Percentiles rank a stretch among this genome's conserved stretches.
phyloP scores from a whole-genome alignment of 371 early-diverging fungal genomes.

The Mortierella sp. region DNA sequence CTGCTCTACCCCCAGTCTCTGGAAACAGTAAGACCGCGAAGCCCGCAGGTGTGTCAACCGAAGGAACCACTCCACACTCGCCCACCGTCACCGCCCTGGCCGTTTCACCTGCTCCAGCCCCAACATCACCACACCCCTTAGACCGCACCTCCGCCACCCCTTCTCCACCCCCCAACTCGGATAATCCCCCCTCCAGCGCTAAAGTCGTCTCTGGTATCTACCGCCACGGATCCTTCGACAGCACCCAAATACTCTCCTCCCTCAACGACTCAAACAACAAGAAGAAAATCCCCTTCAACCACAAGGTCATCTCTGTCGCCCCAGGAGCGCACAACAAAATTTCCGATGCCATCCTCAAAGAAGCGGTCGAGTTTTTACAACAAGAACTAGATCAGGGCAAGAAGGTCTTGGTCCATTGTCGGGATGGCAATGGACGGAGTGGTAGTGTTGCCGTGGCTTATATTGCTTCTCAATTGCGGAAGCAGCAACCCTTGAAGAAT shows the following conservation, averaged over 20 bases:
- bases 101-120: not conserved
- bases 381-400: constrained; percentile 36
- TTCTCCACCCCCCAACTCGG: not conserved
- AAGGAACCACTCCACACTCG: not conserved
- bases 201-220: constrained; percentile 26
- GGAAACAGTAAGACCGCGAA: not conserved
- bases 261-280: not conserved
- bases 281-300: constrained; percentile 23
- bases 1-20: constrained; percentile 24
- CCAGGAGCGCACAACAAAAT: constrained; percentile 48
- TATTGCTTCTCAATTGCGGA: constrained; percentile 33
- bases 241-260: constrained; percentile 18
- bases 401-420: constrained; percentile 54
- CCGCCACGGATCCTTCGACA: constrained; percentile 11
- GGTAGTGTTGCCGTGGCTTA: constrained; percentile 48
- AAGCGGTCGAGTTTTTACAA: constrained; percentile 41
- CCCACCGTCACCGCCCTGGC: constrained; percentile 28
- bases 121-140: not conserved
- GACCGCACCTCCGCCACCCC: not conserved
- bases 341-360: constrained; percentile 38
- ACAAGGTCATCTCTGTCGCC: constrained; percentile 42
- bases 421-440: constrained; percentile 54
- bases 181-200: constrained; percentile 28
- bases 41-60: not conserved
- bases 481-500: not conserved